A percentile compares a stretch with the other conserved stretches of the same genome.
These are phyloP conservation scores for Aureobasidium namibiae DNA, from an alignment of 2,329 filamentous ascomycete genomes.

Conservation along the genomic window DNA sequence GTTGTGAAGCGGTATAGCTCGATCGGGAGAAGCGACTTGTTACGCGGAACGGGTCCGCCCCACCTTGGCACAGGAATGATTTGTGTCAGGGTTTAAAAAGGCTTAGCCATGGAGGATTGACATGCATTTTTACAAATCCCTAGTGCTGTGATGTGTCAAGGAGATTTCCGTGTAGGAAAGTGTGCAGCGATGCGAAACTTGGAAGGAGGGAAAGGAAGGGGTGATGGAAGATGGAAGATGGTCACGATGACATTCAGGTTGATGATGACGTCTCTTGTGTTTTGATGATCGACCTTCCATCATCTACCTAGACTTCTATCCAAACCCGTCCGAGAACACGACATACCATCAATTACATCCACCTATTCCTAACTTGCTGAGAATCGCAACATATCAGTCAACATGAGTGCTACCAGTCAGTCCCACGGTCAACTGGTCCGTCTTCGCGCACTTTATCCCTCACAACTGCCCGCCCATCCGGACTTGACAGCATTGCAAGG, in stretches of 20 bases:
- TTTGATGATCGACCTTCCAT: not conserved
- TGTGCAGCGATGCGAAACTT: not conserved
- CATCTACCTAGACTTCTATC: not conserved
- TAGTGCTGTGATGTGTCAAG: not conserved
- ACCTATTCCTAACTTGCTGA: not conserved
- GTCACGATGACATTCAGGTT: not conserved
- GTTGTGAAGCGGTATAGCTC: not conserved
- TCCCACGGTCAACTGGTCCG: conserved; percentile 23
- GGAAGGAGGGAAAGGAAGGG: not conserved
- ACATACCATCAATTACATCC: not conserved
- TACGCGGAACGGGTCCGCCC: not conserved
- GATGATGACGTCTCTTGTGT: not conserved
- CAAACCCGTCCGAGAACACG: not conserved
- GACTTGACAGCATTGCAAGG: conserved; percentile 23
- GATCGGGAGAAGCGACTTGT: conserved; percentile 3
- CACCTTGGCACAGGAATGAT: not conserved
- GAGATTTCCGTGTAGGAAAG: not conserved
- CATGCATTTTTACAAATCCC: not conserved
- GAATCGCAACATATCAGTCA: not conserved
- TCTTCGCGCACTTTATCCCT: conserved; percentile 23
- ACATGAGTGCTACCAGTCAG: not conserved
- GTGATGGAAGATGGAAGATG: not conserved
- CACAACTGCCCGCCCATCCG: conserved; percentile 28
- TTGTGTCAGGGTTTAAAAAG: not conserved
- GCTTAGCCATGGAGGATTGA: not conserved